Percentiles rank a stretch among this genome's conserved stretches.
Conservation (phyloP, 768 basidiomycete species). For the Leucogyrophana mollusca region DNA sequence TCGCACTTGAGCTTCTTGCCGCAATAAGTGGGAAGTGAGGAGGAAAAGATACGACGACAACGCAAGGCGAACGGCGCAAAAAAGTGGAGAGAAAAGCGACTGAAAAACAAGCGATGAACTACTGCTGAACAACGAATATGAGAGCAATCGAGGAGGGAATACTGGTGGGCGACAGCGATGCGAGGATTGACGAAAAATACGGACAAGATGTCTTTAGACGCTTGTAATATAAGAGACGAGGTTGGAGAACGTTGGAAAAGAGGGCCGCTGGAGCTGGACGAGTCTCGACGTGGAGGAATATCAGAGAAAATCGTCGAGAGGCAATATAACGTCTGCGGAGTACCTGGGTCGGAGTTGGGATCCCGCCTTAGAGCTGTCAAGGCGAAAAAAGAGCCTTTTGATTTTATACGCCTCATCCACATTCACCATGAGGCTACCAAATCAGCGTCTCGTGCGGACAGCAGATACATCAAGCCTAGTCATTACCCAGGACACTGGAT, state of each 20-base stretch:
- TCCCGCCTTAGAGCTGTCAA: background rate
- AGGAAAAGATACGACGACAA: constrained; percentile 28
- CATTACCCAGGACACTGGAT: background rate
- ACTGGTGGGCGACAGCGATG: constrained; percentile 30
- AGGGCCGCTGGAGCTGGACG: constrained; percentile 9
- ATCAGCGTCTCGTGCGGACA: background rate
- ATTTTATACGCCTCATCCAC: background rate
- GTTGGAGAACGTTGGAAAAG: constrained; percentile 4
- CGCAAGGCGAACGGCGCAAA: constrained; percentile 26
- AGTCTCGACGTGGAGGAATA: constrained; percentile 19
- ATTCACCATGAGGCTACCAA: background rate
- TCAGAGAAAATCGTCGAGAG: background rate
- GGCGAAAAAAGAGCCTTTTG: background rate
- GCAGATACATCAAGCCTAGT: background rate
- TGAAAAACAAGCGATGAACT: constrained; percentile 25
- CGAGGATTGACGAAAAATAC: constrained; percentile 27
- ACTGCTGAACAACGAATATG: constrained; percentile 20
- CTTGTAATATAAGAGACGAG: constrained; percentile 28
- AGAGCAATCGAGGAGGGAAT: constrained; percentile 24
- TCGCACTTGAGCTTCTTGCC: background rate
- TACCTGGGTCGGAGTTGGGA: background rate
- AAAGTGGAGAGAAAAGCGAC: constrained; percentile 24
- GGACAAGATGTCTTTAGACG: constrained; percentile 27
- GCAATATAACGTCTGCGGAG: background rate
- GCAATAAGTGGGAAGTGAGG: constrained; percentile 13